Conservation (phyloP, 164 flowering plant genomes). For the Nymphaea colorata region DNA sequence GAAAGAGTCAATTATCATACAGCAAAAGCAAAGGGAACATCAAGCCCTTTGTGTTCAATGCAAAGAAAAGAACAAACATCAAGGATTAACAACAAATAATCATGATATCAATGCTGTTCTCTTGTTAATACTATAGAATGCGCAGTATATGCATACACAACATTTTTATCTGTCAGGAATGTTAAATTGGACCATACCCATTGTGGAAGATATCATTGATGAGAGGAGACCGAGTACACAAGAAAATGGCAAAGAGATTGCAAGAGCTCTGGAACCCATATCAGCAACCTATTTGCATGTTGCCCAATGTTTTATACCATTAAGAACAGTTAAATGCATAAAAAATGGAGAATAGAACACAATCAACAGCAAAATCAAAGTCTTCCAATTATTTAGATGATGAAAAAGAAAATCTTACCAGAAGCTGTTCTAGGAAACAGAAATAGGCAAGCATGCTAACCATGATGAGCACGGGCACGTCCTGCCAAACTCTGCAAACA, state of each 20-base stretch:
- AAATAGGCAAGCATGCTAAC: constrained; percentile 87
- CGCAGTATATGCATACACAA: background rate
- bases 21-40: background rate
- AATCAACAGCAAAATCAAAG: background rate
- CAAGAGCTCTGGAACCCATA: constrained; percentile 60
- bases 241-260: constrained; percentile 69
- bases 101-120: background rate
- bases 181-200: constrained; percentile 34
- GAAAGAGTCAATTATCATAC: background rate
- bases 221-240: constrained; percentile 76
- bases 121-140: background rate
- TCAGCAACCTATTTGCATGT: constrained; percentile 40
- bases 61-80: background rate
- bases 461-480: constrained; percentile 71
- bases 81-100: background rate
- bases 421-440: constrained; percentile 78
- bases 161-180: background rate
- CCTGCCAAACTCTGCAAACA: constrained; percentile 68
- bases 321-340: background rate
- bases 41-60: background rate
- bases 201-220: constrained; percentile 71
- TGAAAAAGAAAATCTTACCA: constrained; percentile 28
- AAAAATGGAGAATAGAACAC: background rate
- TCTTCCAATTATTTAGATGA: background rate
- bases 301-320: background rate